Evolutionary conservation across 108 stramenopile genomes (phyloP).

Genomic region (Fragilariopsis cylindrus): DNA sequence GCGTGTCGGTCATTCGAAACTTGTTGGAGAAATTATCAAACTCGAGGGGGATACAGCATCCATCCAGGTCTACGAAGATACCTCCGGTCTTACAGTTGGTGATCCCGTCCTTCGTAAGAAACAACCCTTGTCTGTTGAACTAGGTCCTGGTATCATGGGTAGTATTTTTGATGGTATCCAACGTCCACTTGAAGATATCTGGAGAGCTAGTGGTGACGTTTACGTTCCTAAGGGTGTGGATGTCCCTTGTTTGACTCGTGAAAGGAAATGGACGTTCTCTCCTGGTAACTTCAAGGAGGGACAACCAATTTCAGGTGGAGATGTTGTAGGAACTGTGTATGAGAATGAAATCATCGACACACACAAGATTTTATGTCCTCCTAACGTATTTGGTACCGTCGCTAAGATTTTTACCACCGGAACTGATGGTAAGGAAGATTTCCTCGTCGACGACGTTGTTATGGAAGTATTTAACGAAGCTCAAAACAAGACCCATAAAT

Average conservation of each 20-base stretch:
- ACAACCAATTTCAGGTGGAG: constrained; percentile 90
- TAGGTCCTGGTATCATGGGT: constrained; percentile 99
- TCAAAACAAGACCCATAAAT: constrained; percentile 81
- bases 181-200: constrained; percentile 97
- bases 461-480: constrained; percentile 97
- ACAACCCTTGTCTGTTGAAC: constrained; percentile 95
- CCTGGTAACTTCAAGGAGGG: constrained; percentile 93
- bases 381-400: constrained; percentile 96
- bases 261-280: constrained; percentile 92
- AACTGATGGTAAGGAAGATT: constrained; percentile 92
- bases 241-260: constrained; percentile 89
- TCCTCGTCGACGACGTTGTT: constrained; percentile 94
- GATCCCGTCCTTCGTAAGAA: constrained; percentile 96
- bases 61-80: constrained; percentile 99
- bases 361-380: constrained; percentile 99
- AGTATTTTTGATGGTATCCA: constrained; percentile 99
- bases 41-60: constrained; percentile 98
- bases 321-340: constrained; percentile 94
- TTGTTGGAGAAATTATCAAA: constrained; percentile 99
- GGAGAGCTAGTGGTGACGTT: constrained; percentile 81
- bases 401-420: constrained; percentile 94
- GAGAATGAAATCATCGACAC: constrained; percentile 97
- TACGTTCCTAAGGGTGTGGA: constrained; percentile 99
- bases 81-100: constrained; percentile 97
- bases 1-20: constrained; percentile 97